phyloP scores from a whole-genome alignment of 176 grass and related monocot species.

The Metroxylon sagu region DNA sequence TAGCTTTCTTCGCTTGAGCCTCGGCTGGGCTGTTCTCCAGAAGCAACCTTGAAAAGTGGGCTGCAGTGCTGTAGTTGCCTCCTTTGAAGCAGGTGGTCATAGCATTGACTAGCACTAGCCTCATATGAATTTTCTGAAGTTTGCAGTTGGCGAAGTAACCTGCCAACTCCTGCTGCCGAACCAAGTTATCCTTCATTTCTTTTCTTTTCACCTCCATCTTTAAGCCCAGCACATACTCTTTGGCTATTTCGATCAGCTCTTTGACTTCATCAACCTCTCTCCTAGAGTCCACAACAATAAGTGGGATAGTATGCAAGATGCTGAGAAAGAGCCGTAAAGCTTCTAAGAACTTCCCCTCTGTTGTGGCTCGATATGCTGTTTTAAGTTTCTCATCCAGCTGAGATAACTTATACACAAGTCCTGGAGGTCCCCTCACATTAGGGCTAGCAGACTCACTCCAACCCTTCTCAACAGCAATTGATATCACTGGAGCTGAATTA shows the following conservation, averaged over 20 bases:
- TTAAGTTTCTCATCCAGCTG: conserved; percentile 89
- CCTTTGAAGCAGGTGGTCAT: conserved; percentile 73
- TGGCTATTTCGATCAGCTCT: conserved; percentile 81
- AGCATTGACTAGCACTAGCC: conserved; percentile 58
- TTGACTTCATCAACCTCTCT: conserved; percentile 96
- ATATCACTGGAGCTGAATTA: conserved; percentile 49
- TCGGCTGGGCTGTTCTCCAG: conserved; percentile 71
- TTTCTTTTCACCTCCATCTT: conserved; percentile 83
- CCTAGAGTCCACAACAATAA: conserved; percentile 77
- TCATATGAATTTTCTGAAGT: conserved; percentile 65
- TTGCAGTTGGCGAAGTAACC: conserved; percentile 81
- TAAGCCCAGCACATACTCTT: conserved; percentile 77
- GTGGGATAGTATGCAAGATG: conserved; percentile 71
- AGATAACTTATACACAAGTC: conserved; percentile 72
- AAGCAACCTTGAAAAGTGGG: conserved; percentile 77
- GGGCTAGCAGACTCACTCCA: conserved; percentile 83
- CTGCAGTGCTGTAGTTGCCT: conserved; percentile 59
- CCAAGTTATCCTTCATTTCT: conserved; percentile 47
- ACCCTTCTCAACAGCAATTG: conserved; percentile 82
- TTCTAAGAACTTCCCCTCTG: conserved; percentile 78
- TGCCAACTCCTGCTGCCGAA: conserved; percentile 54
- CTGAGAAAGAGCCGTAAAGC: conserved; percentile 66
- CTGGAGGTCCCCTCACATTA: conserved; percentile 72
- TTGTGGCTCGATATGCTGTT: conserved; percentile 71
- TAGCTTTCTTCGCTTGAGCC: conserved; percentile 62